phyloP scores from a whole-genome alignment of 73 alveolate species.

The Durusdinium trenchii region DNA sequence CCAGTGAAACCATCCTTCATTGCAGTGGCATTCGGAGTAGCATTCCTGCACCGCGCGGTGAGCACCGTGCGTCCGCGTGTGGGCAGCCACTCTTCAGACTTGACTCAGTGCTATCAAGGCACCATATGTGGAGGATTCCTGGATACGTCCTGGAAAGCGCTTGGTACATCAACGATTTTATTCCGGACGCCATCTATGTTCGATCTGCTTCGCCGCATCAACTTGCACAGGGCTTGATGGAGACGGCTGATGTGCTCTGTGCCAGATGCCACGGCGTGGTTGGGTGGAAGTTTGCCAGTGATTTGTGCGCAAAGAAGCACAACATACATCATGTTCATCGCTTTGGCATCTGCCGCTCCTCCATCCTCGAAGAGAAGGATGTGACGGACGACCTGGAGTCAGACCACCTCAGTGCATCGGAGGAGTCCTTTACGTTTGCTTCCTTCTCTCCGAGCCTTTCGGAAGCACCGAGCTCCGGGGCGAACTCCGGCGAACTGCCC shows the following conservation, averaged over 20 bases:
- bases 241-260: neutral
- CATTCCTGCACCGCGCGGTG: too few relatives aligned
- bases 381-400: too few relatives aligned
- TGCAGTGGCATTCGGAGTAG: neutral
- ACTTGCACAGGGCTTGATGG: conserved; percentile 40
- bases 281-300: conserved; percentile 24
- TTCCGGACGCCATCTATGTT: neutral
- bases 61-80: too few relatives aligned
- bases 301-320: neutral
- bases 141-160: neutral
- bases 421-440: too few relatives aligned
- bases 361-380: neutral
- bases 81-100: neutral
- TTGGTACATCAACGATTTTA: conserved; percentile 17
- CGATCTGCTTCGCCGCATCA: neutral
- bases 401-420: too few relatives aligned
- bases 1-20: neutral
- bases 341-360: neutral
- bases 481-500: too few relatives aligned
- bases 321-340: conserved; percentile 10
- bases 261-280: neutral
- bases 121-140: neutral
- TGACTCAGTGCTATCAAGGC: neutral
- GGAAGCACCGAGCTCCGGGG: too few relatives aligned
- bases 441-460: too few relatives aligned